These are phyloP conservation scores for Abortiporus biennis DNA, from an alignment of 1,284 basidiomycete genomes.

Conservation along the genomic window DNA sequence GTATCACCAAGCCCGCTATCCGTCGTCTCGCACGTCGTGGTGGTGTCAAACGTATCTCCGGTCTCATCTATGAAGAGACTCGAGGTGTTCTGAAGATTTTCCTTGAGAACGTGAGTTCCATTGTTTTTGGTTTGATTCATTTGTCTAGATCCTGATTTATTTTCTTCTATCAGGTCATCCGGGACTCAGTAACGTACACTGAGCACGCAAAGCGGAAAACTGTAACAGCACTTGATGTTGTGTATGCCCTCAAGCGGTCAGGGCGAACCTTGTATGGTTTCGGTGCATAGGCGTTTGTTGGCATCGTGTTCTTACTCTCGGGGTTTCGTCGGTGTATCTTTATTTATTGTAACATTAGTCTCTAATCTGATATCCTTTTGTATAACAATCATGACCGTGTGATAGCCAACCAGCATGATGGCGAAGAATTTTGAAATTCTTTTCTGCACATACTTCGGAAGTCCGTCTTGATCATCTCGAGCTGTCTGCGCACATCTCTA, in stretches of 20 bases:
- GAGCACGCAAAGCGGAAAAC: slow-evolving; percentile 89
- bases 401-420: slow-evolving; percentile 7
- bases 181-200: slow-evolving; percentile 84
- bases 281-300: slow-evolving; percentile 38
- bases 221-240: slow-evolving; percentile 78
- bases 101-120: slow-evolving; percentile 64
- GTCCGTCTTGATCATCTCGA: too few relatives aligned
- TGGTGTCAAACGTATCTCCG: slow-evolving; percentile 93
- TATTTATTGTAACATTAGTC: slow-evolving; percentile 26
- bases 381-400: slow-evolving; percentile 10
- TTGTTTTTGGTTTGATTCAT: background rate
- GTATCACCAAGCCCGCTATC: slow-evolving; percentile 72
- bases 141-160: background rate
- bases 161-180: slow-evolving; percentile 47
- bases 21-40: slow-evolving; percentile 86
- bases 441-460: too few relatives aligned
- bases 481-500: too few relatives aligned
- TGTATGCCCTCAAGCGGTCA: slow-evolving; percentile 80
- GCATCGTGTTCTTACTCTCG: slow-evolving; percentile 15
- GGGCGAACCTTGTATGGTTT: slow-evolving; percentile 77
- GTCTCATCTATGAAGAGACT: slow-evolving; percentile 92
- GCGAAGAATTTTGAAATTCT: too few relatives aligned
- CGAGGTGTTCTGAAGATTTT: slow-evolving; percentile 94
- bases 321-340: slow-evolving; percentile 28
- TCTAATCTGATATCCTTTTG: slow-evolving; percentile 12